Conservation (phyloP, 2,329 filamentous ascomycete species). For the Cercospora nicotianae region DNA sequence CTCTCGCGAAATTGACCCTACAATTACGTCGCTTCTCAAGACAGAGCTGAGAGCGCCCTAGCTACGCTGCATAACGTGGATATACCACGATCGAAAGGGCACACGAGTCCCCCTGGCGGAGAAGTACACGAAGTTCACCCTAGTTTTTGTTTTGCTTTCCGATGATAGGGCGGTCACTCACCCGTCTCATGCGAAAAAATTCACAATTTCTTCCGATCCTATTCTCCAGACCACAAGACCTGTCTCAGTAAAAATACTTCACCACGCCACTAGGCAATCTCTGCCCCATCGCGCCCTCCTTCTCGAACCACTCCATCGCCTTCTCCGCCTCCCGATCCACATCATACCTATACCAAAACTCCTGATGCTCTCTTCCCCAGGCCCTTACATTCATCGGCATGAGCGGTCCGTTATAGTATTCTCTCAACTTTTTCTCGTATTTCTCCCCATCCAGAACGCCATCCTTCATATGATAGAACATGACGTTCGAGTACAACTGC, state of each 20-base stretch:
- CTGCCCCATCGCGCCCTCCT: background rate
- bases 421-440: background rate
- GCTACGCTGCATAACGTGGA: too few relatives aligned
- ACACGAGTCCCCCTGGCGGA: too few relatives aligned
- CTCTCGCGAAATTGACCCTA: too few relatives aligned
- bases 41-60: too few relatives aligned
- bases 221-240: background rate
- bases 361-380: conserved; percentile 1
- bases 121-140: too few relatives aligned
- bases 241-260: conserved; percentile 13
- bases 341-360: conserved; percentile 19
- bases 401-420: conserved; percentile 6
- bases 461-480: conserved; percentile 7
- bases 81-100: too few relatives aligned
- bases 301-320: conserved; percentile 1
- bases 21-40: too few relatives aligned
- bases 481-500: conserved; percentile 16
- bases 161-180: background rate
- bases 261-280: conserved; percentile 8
- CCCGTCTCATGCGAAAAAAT: background rate
- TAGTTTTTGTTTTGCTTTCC: too few relatives aligned
- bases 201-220: background rate
- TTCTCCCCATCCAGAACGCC: conserved; percentile 1
- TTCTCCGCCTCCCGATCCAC: conserved; percentile 11
- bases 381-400: conserved; percentile 6